These are phyloP conservation scores for Tetrapisispora iriomotensis DNA, from an alignment of 805 yeast genomes.

Conservation along the genomic window DNA sequence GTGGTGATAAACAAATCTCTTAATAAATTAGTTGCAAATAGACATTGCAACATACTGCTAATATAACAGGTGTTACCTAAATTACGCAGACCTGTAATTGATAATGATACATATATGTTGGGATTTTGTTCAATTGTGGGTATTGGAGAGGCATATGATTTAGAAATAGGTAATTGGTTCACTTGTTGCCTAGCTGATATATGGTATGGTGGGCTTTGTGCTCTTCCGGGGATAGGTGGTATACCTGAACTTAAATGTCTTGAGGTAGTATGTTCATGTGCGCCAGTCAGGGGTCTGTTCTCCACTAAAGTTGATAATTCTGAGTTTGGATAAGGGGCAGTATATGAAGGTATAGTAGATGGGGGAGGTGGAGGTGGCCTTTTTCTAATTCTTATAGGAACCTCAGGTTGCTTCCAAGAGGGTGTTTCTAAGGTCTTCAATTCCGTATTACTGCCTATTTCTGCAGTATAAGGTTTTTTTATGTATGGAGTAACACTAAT, in stretches of 20 bases:
- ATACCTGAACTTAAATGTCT: background rate
- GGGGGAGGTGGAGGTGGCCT: conserved; percentile 26
- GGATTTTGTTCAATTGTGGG: conserved; percentile 33
- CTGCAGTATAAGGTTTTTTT: conserved; percentile 7
- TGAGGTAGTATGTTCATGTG: background rate
- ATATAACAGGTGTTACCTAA: conserved; percentile 70
- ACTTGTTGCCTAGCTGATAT: background rate
- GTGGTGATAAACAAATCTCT: conserved; percentile 39
- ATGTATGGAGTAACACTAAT: conserved; percentile 19
- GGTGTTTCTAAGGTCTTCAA: background rate
- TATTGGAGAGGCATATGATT: conserved; percentile 9
- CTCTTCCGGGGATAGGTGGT: background rate
- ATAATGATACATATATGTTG: conserved; percentile 33
- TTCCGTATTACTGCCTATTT: background rate
- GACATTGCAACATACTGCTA: conserved; percentile 61
- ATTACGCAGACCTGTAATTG: conserved; percentile 55
- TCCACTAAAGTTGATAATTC: background rate
- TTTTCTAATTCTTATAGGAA: conserved; percentile 19
- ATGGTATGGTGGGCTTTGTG: background rate
- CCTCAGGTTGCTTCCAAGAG: conserved; percentile 17
- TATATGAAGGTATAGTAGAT: conserved; percentile 13
- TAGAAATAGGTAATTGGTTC: background rate
- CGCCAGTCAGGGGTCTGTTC: conserved; percentile 5
- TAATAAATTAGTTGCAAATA: conserved; percentile 46
- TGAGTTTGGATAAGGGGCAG: conserved; percentile 5